These are phyloP conservation scores for Balakata baccata DNA, from an alignment of 345 rosid genomes.

Conservation along the genomic window DNA sequence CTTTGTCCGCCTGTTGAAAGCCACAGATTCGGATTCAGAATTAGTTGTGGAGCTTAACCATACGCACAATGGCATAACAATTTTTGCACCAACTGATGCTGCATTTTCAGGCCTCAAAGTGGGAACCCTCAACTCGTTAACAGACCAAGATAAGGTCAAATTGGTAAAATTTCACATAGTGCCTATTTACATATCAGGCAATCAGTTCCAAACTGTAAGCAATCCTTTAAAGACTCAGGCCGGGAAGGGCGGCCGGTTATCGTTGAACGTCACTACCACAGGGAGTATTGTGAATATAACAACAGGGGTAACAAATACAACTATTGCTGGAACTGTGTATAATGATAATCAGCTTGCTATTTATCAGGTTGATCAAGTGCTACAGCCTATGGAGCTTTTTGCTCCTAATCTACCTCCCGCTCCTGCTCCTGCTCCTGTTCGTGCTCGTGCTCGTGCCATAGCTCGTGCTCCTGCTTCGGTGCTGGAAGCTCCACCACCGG, in stretches of 20 bases:
- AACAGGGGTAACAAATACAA: conserved; percentile 31
- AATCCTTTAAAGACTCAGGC: conserved; percentile 39
- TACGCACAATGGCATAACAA: conserved; percentile 17
- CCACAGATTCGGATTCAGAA: conserved; percentile 6
- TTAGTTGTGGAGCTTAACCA: conserved; percentile 9
- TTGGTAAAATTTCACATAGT: conserved; percentile 37
- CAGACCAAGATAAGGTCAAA: conserved; percentile 26
- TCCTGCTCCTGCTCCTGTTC: conserved; percentile 16
- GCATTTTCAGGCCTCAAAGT: conserved; percentile 19
- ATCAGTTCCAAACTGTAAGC: conserved; percentile 39
- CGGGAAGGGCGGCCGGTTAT: conserved; percentile 25
- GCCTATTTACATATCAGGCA: conserved; percentile 22
- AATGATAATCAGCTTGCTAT: conserved; percentile 31
- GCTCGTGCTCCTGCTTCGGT: conserved; percentile 6
- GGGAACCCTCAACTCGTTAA: conserved; percentile 16
- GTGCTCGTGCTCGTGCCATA: conserved; percentile 1
- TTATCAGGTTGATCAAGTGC: conserved; percentile 35
- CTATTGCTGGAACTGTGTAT: conserved; percentile 23
- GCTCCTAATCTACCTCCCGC: conserved; percentile 4
- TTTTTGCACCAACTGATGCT: conserved; percentile 22
- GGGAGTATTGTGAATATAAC: conserved; percentile 15
- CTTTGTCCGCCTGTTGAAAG: conserved; percentile 11
- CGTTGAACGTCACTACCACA: conserved; percentile 28
- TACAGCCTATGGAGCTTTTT: conserved; percentile 30
- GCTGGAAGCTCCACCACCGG: conserved; percentile 3